Evolutionary conservation across 768 basidiomycete species (phyloP), one percentile per base, ranked within the genome.

Genomic region (Tricholoma bakamatsutake): DNA sequence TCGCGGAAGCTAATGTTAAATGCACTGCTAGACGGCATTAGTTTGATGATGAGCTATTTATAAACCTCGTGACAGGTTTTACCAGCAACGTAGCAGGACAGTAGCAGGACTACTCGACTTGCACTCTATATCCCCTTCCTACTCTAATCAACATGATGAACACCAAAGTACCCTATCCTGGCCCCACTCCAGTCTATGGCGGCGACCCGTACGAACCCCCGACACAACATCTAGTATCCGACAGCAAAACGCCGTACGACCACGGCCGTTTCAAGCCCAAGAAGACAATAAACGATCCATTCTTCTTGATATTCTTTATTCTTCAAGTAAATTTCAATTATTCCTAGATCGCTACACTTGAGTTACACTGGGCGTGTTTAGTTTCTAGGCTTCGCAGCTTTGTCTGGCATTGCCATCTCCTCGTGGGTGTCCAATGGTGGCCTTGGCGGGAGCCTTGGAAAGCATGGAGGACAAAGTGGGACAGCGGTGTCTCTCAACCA

Each of bases 271-370:
- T 87, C 72, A 80, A 79, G 62, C 82, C 81, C 13, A 86, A 83
- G 72, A 87, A 81, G 62, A 78, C 73, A 57, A 71, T 90, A 31
- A 88, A 90, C 55, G 90, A 92, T 67, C 82, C 83, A 2, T 72
- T 88, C 50, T 83, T 89, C 66, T 72, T 90, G 12, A 64, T 88
- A 6, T 65, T 91, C 34, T 93, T 89, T 71, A 67, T 92, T n/a
- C 71, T 83, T 1, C 83, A 87, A 71, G 84, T 90, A 53, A 35
- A 70, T 58, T 0, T 28, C 35, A 1, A 12, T 34, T 34, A 7
- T 46, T 8, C 12, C 46, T 15, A 31, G 15, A 24, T 39, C 27
- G 15, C 11, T 24, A 17, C 15, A 34, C 12, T 30, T 24, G 6
- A 37, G n/a, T 33, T 43, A 10, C 48, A n/a, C 33, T 43, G 8